Conservation (phyloP, 2,329 filamentous ascomycete genomes). For the Rhytidhysteron rufulum region DNA sequence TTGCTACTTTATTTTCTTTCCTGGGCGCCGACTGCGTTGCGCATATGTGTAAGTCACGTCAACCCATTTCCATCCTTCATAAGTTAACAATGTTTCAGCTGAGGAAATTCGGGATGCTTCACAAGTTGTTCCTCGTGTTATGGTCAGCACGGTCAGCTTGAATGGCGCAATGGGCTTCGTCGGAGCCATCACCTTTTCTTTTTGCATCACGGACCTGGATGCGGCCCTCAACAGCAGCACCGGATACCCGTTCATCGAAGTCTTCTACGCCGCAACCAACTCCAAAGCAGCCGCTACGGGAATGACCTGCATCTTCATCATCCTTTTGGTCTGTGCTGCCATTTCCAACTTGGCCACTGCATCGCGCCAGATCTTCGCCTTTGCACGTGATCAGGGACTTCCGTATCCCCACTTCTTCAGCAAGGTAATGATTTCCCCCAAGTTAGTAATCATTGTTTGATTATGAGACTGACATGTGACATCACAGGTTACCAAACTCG, state of each 20-base stretch:
- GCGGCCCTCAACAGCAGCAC: constrained; percentile 23
- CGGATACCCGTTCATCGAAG: constrained; percentile 36
- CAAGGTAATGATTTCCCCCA: constrained; percentile 8
- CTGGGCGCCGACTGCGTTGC: constrained; percentile 29
- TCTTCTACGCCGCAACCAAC: constrained; percentile 24
- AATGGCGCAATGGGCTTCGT: constrained; percentile 32
- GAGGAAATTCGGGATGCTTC: constrained; percentile 38
- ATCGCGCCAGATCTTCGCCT: constrained; percentile 18
- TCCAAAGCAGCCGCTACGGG: constrained; percentile 16
- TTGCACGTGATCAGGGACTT: constrained; percentile 21
- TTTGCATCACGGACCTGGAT: constrained; percentile 25
- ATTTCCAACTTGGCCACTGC: constrained; percentile 22
- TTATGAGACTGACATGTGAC: too few species aligned
- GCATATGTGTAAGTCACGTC: constrained; percentile 21
- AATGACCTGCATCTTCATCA: constrained; percentile 19
- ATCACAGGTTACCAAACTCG: neutral
- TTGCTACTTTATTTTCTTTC: constrained; percentile 1
- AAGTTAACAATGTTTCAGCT: constrained; percentile 4
- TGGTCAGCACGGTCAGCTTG: constrained; percentile 32
- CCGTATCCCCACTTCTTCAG: constrained; percentile 13
- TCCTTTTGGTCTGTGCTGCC: constrained; percentile 15
- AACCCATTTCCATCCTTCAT: neutral
- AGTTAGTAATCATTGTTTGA: too few species aligned
- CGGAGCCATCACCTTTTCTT: constrained; percentile 36
- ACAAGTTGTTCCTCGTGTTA: constrained; percentile 28